Base-by-base conservation (phyloP, 345 rosid genomes). In the Psidium friedrichsthalianum region DNA sequence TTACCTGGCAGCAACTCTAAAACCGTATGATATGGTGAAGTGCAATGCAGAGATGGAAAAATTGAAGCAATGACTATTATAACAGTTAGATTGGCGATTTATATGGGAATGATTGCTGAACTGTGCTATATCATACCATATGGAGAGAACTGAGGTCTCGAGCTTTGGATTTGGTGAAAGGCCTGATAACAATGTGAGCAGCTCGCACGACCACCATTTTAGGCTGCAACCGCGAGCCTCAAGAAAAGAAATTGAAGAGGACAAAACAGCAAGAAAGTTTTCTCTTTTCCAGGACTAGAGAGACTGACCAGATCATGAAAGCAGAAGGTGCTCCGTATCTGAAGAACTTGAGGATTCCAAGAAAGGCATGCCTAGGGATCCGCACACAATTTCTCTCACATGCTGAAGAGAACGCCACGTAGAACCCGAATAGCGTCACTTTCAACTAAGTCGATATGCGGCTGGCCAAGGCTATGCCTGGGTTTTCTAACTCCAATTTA, bases 141-240 rank as follows among this genome's bases (percentile, higher is more conserved):
- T 90, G 1, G 95, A 91, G 85, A 93, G 94, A 59, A 93, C 93
- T 12, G 96, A 94, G 82, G 96, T 93, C 87, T 93, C 93, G 74
- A 93, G 90, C 61, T 92, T 90, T 49, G 95, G 94, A 69, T 94
- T 93, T 20, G 94, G 92, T 81, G 90, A 86, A 16, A 94, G 87
- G 56, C 95, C 95, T 1, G 94, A 93, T 21, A 89, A 87, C 86
- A 94, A 80, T 51, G 84, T 74, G 56, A 93, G 88, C 56, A 94
- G 59, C 91, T 94, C 96, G 87, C 91, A 88, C 15, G 94, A 89
- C 91, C 95, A 94, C 97, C 97, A 93, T 87, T 93, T 93, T 12
- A 93, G 90, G 89, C 97, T 94, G 89, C 18, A 7, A 82, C 74
- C 83, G 2, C 22, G 24, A 40, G 13, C 8, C 80, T 52, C 25